Base-by-base conservation (phyloP, 768 basidiomycete genomes). In the Collybia nuda region DNA sequence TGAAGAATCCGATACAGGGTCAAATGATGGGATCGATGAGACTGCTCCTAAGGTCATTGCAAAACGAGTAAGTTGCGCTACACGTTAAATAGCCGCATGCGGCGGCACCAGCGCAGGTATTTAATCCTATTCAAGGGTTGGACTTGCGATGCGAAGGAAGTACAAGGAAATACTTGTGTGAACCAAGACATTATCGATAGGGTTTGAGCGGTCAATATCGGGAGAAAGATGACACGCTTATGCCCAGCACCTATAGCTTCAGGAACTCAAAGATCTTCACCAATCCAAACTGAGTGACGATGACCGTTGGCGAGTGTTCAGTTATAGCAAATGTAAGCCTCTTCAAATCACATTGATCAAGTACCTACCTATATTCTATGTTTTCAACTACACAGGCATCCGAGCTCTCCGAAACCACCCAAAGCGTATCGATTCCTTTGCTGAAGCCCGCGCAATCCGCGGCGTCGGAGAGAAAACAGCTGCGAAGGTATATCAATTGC, bases 141-240 rank as follows among this genome's bases (percentile, higher is more conserved):
- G 67, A 68, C 80, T 12, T 88, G 86, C 60, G 87, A 91, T 54
- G 67, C 67, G 14, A 79, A 77, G 56, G 70, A 71, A 22, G 59
- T 51, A 1, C 65, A 60, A 50, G 57, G 52, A 12, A 58, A 47
- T 1, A 60, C 61, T 3, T 83, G 81, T 51, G 71, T 73, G 2
- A 93, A 93, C 60, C 85, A 90, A 62, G 80, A 85, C 57, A 78
- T 93, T 41, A 75, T 90, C 26, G 84, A 86, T 59, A 89, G 88
- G 76, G 89, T 82, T 54, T 21, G 61, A 12, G 15, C 15, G 18
- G 12, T 42, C 6, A 7, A 11, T 17, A 38, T 12, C n/a, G 4
- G 26, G 37, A 9, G 15, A 47, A 6, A n/a, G 9, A 8, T 7
- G 23, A 24, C 17, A 19, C 23, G 28, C 7, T 18, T 38, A 6